phyloP scores from a whole-genome alignment of 2,329 filamentous ascomycete genomes.

The Leptographium lundbergii region DNA sequence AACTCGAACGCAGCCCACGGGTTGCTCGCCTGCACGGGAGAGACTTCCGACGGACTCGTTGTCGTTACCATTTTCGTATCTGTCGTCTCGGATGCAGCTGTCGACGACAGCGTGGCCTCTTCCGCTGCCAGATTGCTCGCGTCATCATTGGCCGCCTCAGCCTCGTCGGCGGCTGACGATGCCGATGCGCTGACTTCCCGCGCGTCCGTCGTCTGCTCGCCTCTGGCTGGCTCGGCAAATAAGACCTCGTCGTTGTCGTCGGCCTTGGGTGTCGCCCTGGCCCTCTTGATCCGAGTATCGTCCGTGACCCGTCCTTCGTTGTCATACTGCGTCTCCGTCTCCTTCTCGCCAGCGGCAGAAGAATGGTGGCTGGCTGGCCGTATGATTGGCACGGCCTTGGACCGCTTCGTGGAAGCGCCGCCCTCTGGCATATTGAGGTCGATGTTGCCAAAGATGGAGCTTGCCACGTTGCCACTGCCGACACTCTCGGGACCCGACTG shows the following conservation, averaged over 20 bases:
- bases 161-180: conserved; percentile 4
- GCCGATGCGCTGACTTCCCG: not conserved
- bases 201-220: not conserved
- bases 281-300: conserved; percentile 63
- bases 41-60: conserved; percentile 39
- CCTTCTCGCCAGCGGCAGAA: conserved; percentile 7
- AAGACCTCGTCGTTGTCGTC: conserved; percentile 62
- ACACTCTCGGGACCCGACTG: conserved; percentile 31
- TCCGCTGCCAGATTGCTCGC: conserved; percentile 24
- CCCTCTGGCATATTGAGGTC: conserved; percentile 48
- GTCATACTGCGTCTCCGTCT: conserved; percentile 29
- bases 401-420: conserved; percentile 54
- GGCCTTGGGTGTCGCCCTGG: conserved; percentile 52
- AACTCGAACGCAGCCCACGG: conserved; percentile 52
- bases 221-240: conserved; percentile 48
- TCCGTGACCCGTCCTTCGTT: conserved; percentile 50
- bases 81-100: conserved; percentile 36
- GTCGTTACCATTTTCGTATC: conserved; percentile 36
- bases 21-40: conserved; percentile 33
- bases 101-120: conserved; percentile 43
- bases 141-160: conserved; percentile 17
- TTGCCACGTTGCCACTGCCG: conserved; percentile 20
- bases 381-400: conserved; percentile 75
- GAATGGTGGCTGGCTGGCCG: conserved; percentile 42
- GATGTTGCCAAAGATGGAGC: conserved; percentile 59